phyloP scores from a whole-genome alignment of 164 flowering plant species.

The Dillenia suffruticosa region DNA sequence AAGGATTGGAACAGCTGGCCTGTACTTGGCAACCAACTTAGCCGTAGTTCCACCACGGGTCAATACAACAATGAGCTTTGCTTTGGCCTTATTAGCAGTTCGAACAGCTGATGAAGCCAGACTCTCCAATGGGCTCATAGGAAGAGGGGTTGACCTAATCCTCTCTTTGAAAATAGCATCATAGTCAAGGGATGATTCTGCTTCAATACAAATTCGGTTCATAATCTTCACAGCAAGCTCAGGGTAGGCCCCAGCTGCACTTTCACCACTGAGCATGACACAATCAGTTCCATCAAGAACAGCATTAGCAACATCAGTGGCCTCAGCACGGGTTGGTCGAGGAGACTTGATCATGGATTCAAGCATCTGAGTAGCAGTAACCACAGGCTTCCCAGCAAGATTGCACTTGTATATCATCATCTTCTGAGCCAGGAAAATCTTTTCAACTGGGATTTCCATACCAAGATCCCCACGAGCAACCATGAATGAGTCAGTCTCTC shows the following conservation, averaged over 20 bases:
- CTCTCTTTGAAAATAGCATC: slow-evolving; percentile 68
- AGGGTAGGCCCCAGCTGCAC: slow-evolving; percentile 88
- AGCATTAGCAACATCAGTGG: slow-evolving; percentile 88
- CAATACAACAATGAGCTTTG: slow-evolving; percentile 67
- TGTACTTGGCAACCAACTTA: slow-evolving; percentile 80
- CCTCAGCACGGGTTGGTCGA: slow-evolving; percentile 85
- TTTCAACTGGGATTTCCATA: slow-evolving; percentile 92
- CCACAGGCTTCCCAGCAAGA: slow-evolving; percentile 78
- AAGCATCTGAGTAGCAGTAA: slow-evolving; percentile 91
- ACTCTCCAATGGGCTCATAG: slow-evolving; percentile 87
- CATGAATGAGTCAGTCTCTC: slow-evolving; percentile 85
- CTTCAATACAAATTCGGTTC: slow-evolving; percentile 76
- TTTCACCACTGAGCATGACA: slow-evolving; percentile 94
- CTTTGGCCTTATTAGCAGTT: slow-evolving; percentile 71
- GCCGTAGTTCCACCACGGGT: slow-evolving; percentile 86
- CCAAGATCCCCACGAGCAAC: slow-evolving; percentile 97
- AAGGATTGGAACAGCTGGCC: slow-evolving; percentile 80
- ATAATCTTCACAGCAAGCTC: slow-evolving; percentile 80
- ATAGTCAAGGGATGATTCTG: slow-evolving; percentile 81
- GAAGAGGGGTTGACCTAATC: slow-evolving; percentile 70
- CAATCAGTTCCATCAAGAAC: slow-evolving; percentile 88
- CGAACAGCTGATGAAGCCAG: slow-evolving; percentile 88
- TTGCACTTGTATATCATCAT: slow-evolving; percentile 96
- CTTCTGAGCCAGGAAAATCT: slow-evolving; percentile 86
- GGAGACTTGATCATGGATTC: slow-evolving; percentile 93